These are phyloP conservation scores for Scheffersomyces titani DNA, from an alignment of 1,139 yeast genomes.

Conservation along the genomic window DNA sequence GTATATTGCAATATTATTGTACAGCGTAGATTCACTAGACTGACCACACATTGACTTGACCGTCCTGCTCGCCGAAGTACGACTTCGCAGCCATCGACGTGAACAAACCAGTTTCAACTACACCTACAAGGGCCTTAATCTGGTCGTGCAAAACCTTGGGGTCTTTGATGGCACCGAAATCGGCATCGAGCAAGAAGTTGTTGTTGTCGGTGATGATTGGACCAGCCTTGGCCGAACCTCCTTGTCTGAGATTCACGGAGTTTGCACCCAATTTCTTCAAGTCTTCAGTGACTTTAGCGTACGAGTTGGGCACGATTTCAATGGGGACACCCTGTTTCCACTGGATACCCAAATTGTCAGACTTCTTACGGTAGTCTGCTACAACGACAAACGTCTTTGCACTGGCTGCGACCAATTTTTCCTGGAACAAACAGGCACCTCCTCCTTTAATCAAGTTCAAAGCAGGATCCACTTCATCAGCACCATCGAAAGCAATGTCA, in stretches of 20 bases:
- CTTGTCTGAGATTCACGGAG: constrained; percentile 71
- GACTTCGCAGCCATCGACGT: constrained; percentile 70
- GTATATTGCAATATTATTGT: constrained; percentile 2
- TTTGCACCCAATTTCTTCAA: constrained; percentile 67
- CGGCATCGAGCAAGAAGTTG: constrained; percentile 90
- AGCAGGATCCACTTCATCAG: constrained; percentile 87
- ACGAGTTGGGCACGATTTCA: constrained; percentile 90
- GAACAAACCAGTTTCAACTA: constrained; percentile 95
- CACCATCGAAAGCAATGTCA: constrained; percentile 97
- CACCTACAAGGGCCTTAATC: constrained; percentile 83
- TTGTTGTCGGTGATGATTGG: constrained; percentile 98
- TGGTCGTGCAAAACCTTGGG: constrained; percentile 59
- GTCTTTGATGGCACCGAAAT: constrained; percentile 76
- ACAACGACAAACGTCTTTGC: constrained; percentile 80
- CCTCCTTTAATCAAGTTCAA: constrained; percentile 96
- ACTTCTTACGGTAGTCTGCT: constrained; percentile 88
- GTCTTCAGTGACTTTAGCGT: constrained; percentile 70
- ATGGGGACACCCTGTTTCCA: constrained; percentile 96
- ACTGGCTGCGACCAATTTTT: constrained; percentile 86
- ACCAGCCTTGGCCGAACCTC: constrained; percentile 93
- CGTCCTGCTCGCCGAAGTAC: constrained; percentile 84
- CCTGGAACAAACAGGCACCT: constrained; percentile 97
- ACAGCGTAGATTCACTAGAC: constrained; percentile 2
- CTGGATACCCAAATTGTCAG: constrained; percentile 66
- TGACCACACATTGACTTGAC: constrained; percentile 48